phyloP scores from a whole-genome alignment of 345 rosid genomes.

The Arabidopsis thaliana region DNA sequence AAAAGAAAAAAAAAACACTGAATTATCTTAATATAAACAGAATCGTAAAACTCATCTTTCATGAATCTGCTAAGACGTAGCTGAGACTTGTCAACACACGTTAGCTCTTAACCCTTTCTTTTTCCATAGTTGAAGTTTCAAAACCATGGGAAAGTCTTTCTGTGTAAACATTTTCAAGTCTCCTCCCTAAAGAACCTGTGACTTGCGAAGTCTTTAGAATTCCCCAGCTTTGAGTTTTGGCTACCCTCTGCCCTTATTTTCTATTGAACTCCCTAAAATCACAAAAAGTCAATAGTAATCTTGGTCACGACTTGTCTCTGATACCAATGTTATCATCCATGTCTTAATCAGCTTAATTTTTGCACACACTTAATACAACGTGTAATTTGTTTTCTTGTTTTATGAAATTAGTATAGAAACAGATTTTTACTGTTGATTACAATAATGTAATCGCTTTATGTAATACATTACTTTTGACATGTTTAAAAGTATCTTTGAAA shows the following conservation, averaged over 20 bases:
- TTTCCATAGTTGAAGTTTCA: neutral
- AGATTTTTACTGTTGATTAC: neutral
- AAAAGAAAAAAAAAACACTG: too few relatives aligned
- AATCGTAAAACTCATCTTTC: neutral
- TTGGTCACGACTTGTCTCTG: constrained; percentile 40
- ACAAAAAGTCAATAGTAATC: constrained; percentile 4
- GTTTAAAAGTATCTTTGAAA: neutral
- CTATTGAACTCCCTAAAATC: neutral
- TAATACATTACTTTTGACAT: neutral
- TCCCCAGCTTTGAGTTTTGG: constrained; percentile 5
- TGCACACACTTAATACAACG: constrained; percentile 6
- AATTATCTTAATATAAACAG: neutral
- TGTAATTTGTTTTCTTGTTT: neutral
- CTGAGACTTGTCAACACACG: neutral
- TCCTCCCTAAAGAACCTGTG: constrained; percentile 21
- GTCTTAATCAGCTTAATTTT: neutral
- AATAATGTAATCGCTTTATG: neutral
- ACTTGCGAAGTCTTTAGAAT: neutral
- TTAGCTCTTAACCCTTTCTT: neutral
- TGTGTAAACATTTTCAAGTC: neutral
- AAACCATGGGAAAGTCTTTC: constrained; percentile 1
- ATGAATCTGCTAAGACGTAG: neutral
- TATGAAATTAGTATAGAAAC: neutral
- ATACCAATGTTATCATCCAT: neutral
- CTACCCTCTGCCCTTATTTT: constrained; percentile 10